Evolutionary conservation across 495 filamentous ascomycete genomes (phyloP).

Genomic region (Oidiodendron maius): DNA sequence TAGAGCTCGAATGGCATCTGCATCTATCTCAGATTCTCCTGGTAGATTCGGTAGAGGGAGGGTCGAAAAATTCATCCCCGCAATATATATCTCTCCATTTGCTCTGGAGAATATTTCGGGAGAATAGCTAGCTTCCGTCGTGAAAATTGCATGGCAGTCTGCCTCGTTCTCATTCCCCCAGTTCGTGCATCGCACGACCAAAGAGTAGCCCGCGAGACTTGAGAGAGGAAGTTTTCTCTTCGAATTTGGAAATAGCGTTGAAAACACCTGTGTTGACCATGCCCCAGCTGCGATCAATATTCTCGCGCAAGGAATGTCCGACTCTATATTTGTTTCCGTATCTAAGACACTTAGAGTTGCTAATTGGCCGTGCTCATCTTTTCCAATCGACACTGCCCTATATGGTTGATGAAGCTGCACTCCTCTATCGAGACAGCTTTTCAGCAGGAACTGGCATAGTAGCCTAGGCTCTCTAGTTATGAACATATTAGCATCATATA

Average conservation of each 20-base stretch:
- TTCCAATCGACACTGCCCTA: conserved; percentile 44
- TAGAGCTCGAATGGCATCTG: conserved; percentile 42
- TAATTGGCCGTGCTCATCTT: conserved; percentile 38
- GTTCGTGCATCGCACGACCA: conserved; percentile 58
- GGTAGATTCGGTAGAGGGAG: conserved; percentile 52
- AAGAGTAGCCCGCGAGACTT: conserved; percentile 64
- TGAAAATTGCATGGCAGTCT: conserved; percentile 67
- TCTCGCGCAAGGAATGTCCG: conserved; percentile 48
- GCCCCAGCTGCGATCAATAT: conserved; percentile 63
- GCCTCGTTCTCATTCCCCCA: conserved; percentile 34
- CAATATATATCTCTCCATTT: conserved; percentile 65
- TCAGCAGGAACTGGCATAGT: conserved; percentile 59
- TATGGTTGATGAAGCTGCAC: conserved; percentile 63
- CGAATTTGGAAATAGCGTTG: conserved; percentile 54
- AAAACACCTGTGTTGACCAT: conserved; percentile 62
- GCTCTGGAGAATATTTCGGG: conserved; percentile 69
- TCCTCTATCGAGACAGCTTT: conserved; percentile 48
- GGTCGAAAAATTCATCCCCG: conserved; percentile 57
- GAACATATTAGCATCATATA: conserved; percentile 10
- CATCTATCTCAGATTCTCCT: conserved; percentile 39
- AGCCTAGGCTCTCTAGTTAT: conserved; percentile 52
- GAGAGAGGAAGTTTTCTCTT: conserved; percentile 44
- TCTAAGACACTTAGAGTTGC: conserved; percentile 39
- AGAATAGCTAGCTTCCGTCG: conserved; percentile 51
- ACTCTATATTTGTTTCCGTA: conserved; percentile 38